Percentiles rank a stretch among this genome's conserved stretches.
Evolutionary conservation across 2,329 filamentous ascomycete species (phyloP).

Genomic region (Fonsecaea erecta): DNA sequence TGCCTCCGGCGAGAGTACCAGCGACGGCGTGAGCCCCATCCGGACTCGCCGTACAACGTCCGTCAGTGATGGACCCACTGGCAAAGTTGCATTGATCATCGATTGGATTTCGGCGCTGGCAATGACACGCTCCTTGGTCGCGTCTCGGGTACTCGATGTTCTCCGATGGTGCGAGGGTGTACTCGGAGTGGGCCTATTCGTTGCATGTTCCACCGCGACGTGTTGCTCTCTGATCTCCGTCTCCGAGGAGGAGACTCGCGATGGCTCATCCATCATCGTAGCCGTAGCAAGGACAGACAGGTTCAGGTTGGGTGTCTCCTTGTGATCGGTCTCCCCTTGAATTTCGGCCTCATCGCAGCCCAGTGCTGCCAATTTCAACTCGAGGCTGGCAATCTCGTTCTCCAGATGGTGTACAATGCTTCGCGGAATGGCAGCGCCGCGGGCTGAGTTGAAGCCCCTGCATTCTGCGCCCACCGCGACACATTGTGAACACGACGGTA

Average conservation of each 20-base stretch:
- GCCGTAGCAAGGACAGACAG: constrained; percentile 2
- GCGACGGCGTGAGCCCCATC: constrained; percentile 40
- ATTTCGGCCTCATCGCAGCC: background rate
- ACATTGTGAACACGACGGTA: constrained; percentile 8
- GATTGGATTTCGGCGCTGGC: constrained; percentile 25
- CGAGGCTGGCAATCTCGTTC: constrained; percentile 9
- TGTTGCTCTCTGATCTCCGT: constrained; percentile 1
- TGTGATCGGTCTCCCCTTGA: background rate
- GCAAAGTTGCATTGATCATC: constrained; percentile 22
- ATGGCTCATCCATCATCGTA: background rate
- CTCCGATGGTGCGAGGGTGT: background rate
- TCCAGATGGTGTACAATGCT: constrained; percentile 17
- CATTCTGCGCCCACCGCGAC: background rate
- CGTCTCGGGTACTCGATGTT: background rate
- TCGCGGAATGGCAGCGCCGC: constrained; percentile 12
- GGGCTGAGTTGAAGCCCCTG: constrained; percentile 8
- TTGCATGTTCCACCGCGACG: background rate
- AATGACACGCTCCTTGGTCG: constrained; percentile 15
- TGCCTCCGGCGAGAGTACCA: constrained; percentile 17
- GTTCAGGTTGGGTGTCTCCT: background rate
- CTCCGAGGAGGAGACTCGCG: constrained; percentile 3
- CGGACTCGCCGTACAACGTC: constrained; percentile 37
- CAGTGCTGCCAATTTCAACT: constrained; percentile 11
- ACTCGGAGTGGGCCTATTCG: background rate
- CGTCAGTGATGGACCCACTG: constrained; percentile 29